Evolutionary conservation across 805 yeast species (phyloP).

Genomic region (Nakazawaea wickerhamii): DNA sequence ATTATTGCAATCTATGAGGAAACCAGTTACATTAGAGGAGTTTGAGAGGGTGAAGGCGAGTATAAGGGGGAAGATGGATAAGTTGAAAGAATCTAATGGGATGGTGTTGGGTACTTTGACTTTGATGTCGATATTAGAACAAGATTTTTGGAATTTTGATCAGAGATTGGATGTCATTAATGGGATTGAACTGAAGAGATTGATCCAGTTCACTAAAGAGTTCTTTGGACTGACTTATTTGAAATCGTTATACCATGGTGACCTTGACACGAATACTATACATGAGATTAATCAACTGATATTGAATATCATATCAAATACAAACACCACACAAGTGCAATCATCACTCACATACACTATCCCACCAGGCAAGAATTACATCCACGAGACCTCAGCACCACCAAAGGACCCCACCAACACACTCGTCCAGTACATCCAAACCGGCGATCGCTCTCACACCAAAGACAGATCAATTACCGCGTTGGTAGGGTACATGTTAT

Average conservation of each 20-base stretch:
- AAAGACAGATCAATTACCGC: constrained; percentile 35
- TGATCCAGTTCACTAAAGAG: constrained; percentile 24
- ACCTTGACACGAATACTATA: constrained; percentile 21
- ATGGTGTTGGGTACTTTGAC: constrained; percentile 45
- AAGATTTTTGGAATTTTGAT: constrained; percentile 47
- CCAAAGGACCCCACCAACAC: constrained; percentile 46
- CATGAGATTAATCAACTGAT: not conserved
- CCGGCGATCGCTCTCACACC: constrained; percentile 40
- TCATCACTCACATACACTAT: constrained; percentile 34
- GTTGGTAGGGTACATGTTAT: constrained; percentile 42
- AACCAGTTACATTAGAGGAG: not conserved
- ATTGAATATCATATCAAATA: not conserved
- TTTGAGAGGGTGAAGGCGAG: constrained; percentile 14
- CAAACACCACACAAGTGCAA: not conserved
- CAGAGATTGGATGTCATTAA: constrained; percentile 55
- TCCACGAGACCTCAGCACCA: constrained; percentile 29
- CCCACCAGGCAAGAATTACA: constrained; percentile 30
- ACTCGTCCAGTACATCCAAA: constrained; percentile 49
- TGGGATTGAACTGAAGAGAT: constrained; percentile 32
- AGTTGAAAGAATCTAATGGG: constrained; percentile 38
- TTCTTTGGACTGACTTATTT: constrained; percentile 27
- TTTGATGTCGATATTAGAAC: constrained; percentile 48
- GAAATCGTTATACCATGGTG: constrained; percentile 49
- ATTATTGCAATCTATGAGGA: constrained; percentile 28
- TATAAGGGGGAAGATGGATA: constrained; percentile 32